Evolutionary conservation across 2,329 filamentous ascomycete genomes (phyloP).

Genomic region (Calonectria pauciramosa): DNA sequence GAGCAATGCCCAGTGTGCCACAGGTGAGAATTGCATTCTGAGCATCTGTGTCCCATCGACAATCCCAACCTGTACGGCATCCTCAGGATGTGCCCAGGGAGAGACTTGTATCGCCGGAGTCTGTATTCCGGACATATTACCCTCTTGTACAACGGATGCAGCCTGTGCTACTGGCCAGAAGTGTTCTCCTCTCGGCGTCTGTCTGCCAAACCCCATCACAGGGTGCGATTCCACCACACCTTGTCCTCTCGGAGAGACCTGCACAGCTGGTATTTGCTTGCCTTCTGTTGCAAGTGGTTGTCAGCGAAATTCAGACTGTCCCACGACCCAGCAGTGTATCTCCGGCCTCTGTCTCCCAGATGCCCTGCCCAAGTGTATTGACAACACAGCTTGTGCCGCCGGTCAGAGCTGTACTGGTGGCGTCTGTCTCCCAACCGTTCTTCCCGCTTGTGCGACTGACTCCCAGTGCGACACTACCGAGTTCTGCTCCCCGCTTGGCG

Average conservation of each 20-base stretch:
- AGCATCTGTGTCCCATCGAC: not conserved
- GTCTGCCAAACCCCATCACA: not conserved
- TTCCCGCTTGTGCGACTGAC: not conserved
- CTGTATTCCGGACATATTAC: not conserved
- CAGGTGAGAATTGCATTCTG: not conserved
- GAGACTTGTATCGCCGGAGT: not conserved
- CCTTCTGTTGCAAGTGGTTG: not conserved
- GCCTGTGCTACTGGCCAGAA: not conserved
- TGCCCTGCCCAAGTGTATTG: not conserved
- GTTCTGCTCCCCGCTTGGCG: constrained; percentile 6
- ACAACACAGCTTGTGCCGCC: not conserved
- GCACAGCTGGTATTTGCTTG: not conserved
- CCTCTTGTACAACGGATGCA: not conserved
- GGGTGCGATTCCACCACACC: not conserved
- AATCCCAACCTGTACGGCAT: not conserved
- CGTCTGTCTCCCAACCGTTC: constrained; percentile 3
- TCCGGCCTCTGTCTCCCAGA: not conserved
- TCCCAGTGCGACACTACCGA: not conserved
- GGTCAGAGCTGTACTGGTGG: not conserved
- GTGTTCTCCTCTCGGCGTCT: not conserved
- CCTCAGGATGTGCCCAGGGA: not conserved
- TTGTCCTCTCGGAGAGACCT: not conserved
- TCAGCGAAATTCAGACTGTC: not conserved
- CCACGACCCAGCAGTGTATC: not conserved
- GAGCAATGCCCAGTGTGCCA: not conserved